Conservation (phyloP, 257 asterid genomes). For the Scutellaria baicalensis region DNA sequence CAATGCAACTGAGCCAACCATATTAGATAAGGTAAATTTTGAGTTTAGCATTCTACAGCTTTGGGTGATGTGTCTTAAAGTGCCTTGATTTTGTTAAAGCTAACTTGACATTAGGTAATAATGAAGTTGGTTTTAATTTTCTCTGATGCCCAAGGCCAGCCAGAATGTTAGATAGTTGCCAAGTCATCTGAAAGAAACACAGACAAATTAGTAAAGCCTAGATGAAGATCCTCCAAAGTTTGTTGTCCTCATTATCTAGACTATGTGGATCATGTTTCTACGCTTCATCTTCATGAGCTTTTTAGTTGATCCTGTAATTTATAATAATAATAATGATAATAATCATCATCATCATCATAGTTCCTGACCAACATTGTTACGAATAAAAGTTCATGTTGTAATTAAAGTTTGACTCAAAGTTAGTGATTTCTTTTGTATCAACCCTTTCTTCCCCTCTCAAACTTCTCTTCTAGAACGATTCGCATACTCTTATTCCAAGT, state of each 20-base stretch:
- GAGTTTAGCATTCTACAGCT: background rate
- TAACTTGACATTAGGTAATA: background rate
- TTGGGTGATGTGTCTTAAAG: background rate
- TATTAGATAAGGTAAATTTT: slow-evolving; percentile 61
- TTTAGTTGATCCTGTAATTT: no score
- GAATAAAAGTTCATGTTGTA: no score
- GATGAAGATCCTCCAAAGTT: background rate
- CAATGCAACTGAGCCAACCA: slow-evolving; percentile 75
- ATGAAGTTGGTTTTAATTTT: background rate
- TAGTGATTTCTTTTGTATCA: no score
- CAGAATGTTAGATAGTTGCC: background rate
- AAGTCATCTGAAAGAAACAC: background rate
- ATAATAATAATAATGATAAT: no score
- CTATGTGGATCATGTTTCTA: background rate
- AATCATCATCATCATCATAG: no score
- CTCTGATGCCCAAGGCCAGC: background rate
- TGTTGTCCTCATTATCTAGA: background rate
- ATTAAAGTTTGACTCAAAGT: no score
- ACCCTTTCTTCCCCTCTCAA: no score
- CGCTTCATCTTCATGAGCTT: no score
- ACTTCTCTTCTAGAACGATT: background rate
- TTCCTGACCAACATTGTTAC: no score
- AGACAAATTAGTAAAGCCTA: background rate
- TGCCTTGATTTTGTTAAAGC: background rate
- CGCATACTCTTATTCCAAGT: background rate